Conservation (phyloP, 2,329 filamentous ascomycete species). For the Blastomyces emzantsi region DNA sequence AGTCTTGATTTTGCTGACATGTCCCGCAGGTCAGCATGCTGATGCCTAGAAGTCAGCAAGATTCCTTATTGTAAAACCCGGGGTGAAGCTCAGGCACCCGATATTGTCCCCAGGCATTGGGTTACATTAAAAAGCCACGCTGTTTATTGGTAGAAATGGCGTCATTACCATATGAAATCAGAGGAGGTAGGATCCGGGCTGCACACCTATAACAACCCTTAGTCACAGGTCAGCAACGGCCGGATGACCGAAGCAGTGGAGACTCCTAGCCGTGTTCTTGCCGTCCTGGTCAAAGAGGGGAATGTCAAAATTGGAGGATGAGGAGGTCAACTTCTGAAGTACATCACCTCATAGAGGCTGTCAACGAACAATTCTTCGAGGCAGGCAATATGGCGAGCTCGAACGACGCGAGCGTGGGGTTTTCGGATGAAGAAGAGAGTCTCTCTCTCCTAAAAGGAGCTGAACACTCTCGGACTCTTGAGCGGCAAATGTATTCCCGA, state of each 20-base stretch:
- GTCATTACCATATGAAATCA: background rate
- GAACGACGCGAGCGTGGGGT: background rate
- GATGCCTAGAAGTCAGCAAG: background rate
- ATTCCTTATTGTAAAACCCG: background rate
- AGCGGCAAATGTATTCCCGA: background rate
- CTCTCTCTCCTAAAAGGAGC: background rate
- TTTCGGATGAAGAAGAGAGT: slow-evolving; percentile 1
- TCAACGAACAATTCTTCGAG: background rate
- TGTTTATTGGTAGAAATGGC: background rate
- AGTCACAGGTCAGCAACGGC: background rate
- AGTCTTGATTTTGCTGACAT: background rate
- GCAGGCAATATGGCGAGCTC: background rate
- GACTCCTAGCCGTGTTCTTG: background rate
- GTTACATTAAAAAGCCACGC: background rate
- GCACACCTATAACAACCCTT: background rate
- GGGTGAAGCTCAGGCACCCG: background rate
- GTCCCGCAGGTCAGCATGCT: background rate
- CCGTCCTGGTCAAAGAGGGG: background rate
- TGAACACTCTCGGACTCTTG: background rate
- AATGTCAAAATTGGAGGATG: background rate
- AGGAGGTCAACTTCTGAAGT: background rate
- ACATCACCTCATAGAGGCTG: background rate
- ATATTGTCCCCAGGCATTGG: background rate
- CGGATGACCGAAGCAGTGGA: background rate
- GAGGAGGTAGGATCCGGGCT: background rate